These are phyloP conservation scores for Cylindrodendrum hubeiense DNA, from an alignment of 2,329 filamentous ascomycete genomes.

Conservation along the genomic window DNA sequence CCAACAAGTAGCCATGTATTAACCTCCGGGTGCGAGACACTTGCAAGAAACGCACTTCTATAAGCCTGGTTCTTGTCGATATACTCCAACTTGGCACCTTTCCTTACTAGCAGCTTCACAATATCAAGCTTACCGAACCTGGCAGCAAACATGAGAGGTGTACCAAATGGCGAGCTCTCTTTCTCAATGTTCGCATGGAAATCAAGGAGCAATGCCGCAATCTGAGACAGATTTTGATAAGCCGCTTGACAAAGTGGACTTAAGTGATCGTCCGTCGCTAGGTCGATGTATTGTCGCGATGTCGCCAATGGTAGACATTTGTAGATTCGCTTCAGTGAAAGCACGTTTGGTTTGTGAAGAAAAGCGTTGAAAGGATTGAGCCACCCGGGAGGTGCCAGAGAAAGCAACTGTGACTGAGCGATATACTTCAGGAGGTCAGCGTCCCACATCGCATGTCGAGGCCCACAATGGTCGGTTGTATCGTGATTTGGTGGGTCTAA, in stretches of 20 bases:
- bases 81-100: slow-evolving; percentile 5
- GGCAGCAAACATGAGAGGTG: not conserved
- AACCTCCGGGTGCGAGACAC: not conserved
- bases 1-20: slow-evolving; percentile 15
- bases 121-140: not conserved
- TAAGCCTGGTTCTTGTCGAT: not conserved
- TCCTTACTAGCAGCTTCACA: not conserved
- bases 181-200: not conserved
- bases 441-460: not conserved
- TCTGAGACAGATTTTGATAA: not conserved
- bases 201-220: not conserved
- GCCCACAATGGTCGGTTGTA: not conserved
- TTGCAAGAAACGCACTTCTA: not conserved
- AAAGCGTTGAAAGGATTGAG: not conserved
- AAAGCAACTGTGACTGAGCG: not conserved
- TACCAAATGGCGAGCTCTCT: slow-evolving; percentile 1
- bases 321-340: not conserved
- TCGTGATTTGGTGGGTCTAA: not conserved
- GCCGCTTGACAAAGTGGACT: slow-evolving; percentile 1
- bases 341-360: rapidly evolving
- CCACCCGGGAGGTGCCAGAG: no score
- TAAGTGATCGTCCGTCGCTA: not conserved
- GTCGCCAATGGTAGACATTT: not conserved
- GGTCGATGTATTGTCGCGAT: not conserved
- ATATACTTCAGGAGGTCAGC: not conserved